These are phyloP conservation scores for Cordyceps cateniannulata DNA, from an alignment of 2,329 filamentous ascomycete species.

Conservation along the genomic window DNA sequence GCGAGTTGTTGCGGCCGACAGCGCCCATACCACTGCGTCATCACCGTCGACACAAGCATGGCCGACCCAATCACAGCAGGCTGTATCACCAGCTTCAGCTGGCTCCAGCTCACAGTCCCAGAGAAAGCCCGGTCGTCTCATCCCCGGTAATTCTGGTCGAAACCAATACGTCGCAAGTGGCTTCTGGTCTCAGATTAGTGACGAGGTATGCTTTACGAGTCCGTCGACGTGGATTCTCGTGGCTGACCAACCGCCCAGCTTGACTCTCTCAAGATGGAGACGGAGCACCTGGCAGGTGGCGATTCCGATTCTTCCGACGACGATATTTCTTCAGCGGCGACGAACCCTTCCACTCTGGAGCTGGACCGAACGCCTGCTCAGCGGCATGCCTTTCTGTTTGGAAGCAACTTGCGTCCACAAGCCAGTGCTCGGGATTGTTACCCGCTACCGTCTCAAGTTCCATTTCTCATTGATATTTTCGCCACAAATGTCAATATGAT, in stretches of 20 bases:
- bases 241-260: conserved; percentile 25
- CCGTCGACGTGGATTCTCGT: background rate
- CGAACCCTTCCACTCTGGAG: conserved; percentile 30
- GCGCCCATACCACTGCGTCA: conserved; percentile 10
- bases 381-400: conserved; percentile 46
- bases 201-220: conserved; percentile 37
- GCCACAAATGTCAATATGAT: conserved; percentile 44
- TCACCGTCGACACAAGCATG: conserved; percentile 21
- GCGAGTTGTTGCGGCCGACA: conserved; percentile 23
- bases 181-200: conserved; percentile 50
- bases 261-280: conserved; percentile 37
- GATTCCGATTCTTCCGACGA: conserved; percentile 34
- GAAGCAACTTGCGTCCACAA: conserved; percentile 32
- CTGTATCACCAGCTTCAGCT: conserved; percentile 10
- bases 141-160: conserved; percentile 18
- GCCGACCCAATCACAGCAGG: conserved; percentile 24
- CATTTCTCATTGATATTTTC: conserved; percentile 45
- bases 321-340: conserved; percentile 23
- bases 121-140: conserved; percentile 12
- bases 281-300: conserved; percentile 23
- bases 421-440: conserved; percentile 34
- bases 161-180: conserved; percentile 45
- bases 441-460: conserved; percentile 48
- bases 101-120: conserved; percentile 16
- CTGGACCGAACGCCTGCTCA: conserved; percentile 36